A percentile compares a stretch with the other conserved stretches of the same genome.
These are phyloP conservation scores for Moniliophthora roreri DNA, from an alignment of 1,284 basidiomycete genomes.

Conservation along the genomic window DNA sequence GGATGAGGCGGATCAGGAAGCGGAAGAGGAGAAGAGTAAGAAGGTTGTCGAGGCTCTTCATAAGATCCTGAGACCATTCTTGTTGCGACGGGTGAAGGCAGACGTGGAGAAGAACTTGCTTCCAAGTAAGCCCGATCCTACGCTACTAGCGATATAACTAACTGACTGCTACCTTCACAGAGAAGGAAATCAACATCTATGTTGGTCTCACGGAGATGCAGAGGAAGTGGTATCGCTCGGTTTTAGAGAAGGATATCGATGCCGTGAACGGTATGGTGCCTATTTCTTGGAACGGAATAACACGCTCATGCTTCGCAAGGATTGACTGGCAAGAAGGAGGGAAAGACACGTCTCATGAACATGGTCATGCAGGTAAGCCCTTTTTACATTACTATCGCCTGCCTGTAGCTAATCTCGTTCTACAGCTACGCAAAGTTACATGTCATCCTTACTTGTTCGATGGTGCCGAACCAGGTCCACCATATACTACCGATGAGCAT, in stretches of 20 bases:
- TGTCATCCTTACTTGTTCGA: conserved; percentile 88
- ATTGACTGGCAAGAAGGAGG: conserved; percentile 95
- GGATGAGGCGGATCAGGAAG: conserved; percentile 67
- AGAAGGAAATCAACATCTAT: conserved; percentile 99
- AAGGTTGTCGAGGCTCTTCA: conserved; percentile 97
- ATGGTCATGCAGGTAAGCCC: conserved; percentile 95
- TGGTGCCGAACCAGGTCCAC: conserved; percentile 95
- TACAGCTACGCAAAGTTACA: conserved; percentile 75
- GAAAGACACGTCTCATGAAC: conserved; percentile 96
- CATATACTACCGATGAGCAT: conserved; percentile 98
- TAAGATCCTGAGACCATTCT: conserved; percentile 94
- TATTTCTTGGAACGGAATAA: neutral
- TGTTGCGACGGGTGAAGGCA: conserved; percentile 92
- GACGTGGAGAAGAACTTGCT: conserved; percentile 97
- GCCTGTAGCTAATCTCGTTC: conserved; percentile 3
- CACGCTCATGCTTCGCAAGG: conserved; percentile 39
- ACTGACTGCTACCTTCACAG: conserved; percentile 35
- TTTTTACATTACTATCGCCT: conserved; percentile 9
- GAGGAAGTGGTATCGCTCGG: conserved; percentile 94
- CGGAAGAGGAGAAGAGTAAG: conserved; percentile 86
- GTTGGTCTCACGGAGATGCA: conserved; percentile 99
- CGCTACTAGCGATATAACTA: neutral
- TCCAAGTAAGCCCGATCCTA: conserved; percentile 64
- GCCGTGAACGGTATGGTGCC: conserved; percentile 82
- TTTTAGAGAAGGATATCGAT: conserved; percentile 98